These are phyloP conservation scores for Epichloe sp. DNA, from an alignment of 2,329 filamentous ascomycete species.

Conservation along the genomic window DNA sequence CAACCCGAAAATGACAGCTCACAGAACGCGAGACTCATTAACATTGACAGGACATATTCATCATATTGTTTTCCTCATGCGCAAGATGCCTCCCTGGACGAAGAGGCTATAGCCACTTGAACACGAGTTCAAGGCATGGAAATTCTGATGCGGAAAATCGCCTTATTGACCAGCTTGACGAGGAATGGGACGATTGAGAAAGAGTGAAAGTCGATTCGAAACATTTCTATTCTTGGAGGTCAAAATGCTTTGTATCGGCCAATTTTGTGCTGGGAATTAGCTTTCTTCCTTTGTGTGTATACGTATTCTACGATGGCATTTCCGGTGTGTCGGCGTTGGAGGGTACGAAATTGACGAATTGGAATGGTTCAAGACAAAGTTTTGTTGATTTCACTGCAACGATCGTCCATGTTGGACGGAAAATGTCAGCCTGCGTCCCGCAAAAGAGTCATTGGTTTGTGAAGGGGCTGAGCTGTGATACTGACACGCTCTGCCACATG, in stretches of 20 bases:
- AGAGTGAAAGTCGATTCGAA: not conserved
- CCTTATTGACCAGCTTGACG: conserved; percentile 88
- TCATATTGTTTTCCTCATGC: conserved; percentile 58
- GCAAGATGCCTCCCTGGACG: conserved; percentile 49
- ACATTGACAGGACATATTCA: conserved; percentile 43
- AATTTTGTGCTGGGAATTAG: not conserved
- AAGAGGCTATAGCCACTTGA: conserved; percentile 55
- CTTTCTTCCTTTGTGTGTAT: not conserved
- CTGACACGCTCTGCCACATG: not conserved
- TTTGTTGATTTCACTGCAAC: not conserved
- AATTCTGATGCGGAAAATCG: conserved; percentile 75
- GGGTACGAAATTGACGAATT: not conserved
- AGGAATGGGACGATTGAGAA: conserved; percentile 78
- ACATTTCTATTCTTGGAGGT: not conserved
- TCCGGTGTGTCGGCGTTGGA: not conserved
- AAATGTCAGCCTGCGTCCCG: too few relatives aligned
- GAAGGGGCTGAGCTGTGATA: too few relatives aligned
- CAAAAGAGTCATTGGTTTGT: too few relatives aligned
- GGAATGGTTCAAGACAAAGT: not conserved
- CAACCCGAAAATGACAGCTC: conserved; percentile 18
- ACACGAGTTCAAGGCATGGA: conserved; percentile 35
- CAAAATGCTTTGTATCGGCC: not conserved
- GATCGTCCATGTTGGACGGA: not conserved
- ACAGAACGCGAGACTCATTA: conserved; percentile 10
- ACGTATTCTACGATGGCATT: not conserved